Evolutionary conservation across 2,329 filamentous ascomycete species (phyloP).

Genomic region (Ilyonectria mors-panacis): DNA sequence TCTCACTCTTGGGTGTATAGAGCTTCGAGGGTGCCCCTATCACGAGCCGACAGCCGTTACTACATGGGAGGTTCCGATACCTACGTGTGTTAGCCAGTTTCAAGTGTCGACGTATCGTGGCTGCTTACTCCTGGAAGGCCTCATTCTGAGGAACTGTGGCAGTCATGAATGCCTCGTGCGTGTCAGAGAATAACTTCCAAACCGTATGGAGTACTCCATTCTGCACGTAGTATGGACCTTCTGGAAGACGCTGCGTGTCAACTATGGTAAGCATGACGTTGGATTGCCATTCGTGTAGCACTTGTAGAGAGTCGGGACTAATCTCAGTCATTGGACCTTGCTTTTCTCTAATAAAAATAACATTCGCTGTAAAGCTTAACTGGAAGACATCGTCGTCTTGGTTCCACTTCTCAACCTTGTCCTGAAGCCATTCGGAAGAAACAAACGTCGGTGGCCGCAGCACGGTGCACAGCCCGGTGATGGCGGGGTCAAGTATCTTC

Average conservation of each 20-base stretch:
- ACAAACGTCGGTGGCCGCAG: neutral
- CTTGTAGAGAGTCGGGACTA: neutral
- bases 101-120: no score
- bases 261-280: neutral
- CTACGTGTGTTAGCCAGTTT: neutral
- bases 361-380: neutral
- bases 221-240: neutral
- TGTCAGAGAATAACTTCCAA: neutral
- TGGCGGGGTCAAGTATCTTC: neutral
- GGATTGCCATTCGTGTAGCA: neutral
- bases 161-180: neutral
- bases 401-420: neutral
- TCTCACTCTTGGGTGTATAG: neutral
- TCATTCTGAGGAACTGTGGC: neutral
- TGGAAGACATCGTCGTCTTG: neutral
- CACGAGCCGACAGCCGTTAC: neutral
- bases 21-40: conserved; percentile 6
- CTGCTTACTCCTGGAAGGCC: neutral
- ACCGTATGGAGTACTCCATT: neutral
- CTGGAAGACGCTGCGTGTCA: neutral
- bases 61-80: neutral
- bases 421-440: neutral
- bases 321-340: neutral
- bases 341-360: neutral
- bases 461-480: neutral